Evolutionary conservation across 352 stramenopile species (phyloP), one percentile per base, ranked within the genome.

Genomic region (Phytophthora idaei): DNA sequence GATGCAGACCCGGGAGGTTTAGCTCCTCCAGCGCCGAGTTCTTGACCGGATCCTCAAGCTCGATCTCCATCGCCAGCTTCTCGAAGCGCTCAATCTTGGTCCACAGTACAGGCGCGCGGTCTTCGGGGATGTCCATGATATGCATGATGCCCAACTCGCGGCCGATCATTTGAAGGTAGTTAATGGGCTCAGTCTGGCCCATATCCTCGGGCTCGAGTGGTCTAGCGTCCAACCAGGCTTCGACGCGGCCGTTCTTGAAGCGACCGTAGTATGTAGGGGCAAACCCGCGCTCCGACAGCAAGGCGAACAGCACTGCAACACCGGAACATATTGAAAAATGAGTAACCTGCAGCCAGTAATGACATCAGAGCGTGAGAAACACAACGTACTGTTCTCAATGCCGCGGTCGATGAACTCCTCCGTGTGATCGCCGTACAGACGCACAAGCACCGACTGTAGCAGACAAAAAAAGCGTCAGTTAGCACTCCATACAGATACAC

Each of bases 371-470:
- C 31, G 21, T 21, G 21, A 28, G 37, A 3, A 3, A 42, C 6
- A 44, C 29, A 42, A 78, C 83, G 67, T 77, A 95, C 88, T 90
- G 77, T 96, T 98, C 61, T 98, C 94, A 45, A 93, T 76, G n/a
- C 77, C 74, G 64, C 94, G 79, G 77, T 98, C 91, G 57, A 98
- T 98, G 39, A 98, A 92, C 27, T 93, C 82, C 58, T 98, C 93
- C 36, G 94, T 98, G 78, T 98, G 94, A 61, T 93, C 77, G 21
- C 94, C 94, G 55, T 98, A 98, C 41, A 98, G 70, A 21, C 94
- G 88, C 50, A 98, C 83, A 15, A 98, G 81, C 46, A 96, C 87
- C 42, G 86, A 92, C 70, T 89, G 58, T 3, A 64, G 8, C 39
- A 71, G 41, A 60, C 41, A 29, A 32, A 9, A 27, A 32, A 52